Evolutionary conservation across 2,329 filamentous ascomycete genomes (phyloP).

Genomic region (Leptosphaerulina australis): DNA sequence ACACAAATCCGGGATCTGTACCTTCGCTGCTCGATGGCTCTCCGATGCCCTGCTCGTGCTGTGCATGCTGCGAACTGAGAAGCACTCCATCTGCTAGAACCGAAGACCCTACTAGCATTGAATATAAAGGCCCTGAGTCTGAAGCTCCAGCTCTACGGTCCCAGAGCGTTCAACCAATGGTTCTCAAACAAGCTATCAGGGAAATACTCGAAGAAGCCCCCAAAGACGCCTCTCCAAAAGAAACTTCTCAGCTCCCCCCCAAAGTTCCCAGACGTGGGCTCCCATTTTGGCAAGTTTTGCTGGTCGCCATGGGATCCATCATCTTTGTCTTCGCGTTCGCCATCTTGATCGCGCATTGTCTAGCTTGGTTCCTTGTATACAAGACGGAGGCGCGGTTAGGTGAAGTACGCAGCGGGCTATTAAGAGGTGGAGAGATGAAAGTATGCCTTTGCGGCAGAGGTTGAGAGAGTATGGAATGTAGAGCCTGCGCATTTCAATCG

Average conservation of each 20-base stretch:
- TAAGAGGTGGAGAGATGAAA: slow-evolving; percentile 40
- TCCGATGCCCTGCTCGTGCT: background rate
- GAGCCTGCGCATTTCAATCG: no score
- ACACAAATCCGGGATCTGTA: background rate
- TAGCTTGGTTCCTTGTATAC: slow-evolving; percentile 39
- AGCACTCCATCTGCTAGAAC: background rate
- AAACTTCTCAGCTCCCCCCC: no score
- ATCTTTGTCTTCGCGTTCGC: slow-evolving; percentile 29
- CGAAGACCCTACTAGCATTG: background rate
- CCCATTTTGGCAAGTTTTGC: slow-evolving; percentile 1
- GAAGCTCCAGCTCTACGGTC: background rate
- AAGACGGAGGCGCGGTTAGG: slow-evolving; percentile 38
- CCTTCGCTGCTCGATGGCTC: slow-evolving; percentile 12
- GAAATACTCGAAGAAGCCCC: background rate
- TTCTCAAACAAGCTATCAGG: background rate
- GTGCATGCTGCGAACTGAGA: background rate
- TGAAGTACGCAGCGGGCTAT: slow-evolving; percentile 29
- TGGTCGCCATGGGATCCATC: slow-evolving; percentile 17
- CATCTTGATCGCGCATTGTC: slow-evolving; percentile 32
- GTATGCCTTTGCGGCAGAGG: slow-evolving; percentile 36
- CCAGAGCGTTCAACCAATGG: background rate
- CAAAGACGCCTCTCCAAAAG: no score
- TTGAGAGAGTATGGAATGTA: no score
- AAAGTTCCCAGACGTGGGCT: background rate
- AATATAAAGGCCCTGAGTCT: background rate